These are phyloP conservation scores for Beauveria australis DNA, from an alignment of 2,329 filamentous ascomycete species.

Conservation along the genomic window DNA sequence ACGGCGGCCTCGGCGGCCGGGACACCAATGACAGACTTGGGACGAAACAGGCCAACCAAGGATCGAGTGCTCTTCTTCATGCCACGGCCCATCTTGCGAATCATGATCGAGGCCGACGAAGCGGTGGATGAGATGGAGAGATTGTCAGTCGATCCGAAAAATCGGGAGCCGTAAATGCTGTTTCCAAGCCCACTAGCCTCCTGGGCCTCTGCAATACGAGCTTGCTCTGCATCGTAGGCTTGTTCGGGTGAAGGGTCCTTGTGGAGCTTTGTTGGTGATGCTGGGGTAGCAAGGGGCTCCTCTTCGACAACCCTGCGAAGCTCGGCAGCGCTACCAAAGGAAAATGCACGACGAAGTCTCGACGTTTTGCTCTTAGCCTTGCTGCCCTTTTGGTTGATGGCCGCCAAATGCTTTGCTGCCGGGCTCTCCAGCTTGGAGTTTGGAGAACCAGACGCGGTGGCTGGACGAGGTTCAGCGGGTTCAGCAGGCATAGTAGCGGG, in stretches of 20 bases:
- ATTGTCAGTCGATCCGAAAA: conserved; percentile 93
- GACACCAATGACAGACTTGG: conserved; percentile 81
- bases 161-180: conserved; percentile 83
- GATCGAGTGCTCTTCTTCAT: conserved; percentile 91
- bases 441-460: conserved; percentile 24
- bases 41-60: conserved; percentile 86
- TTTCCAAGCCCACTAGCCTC: conserved; percentile 87
- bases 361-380: conserved; percentile 79
- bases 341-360: conserved; percentile 82
- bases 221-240: conserved; percentile 78
- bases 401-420: conserved; percentile 75
- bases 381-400: conserved; percentile 74
- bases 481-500: conserved; percentile 56
- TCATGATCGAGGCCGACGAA: conserved; percentile 85
- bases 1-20: conserved; percentile 60
- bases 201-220: conserved; percentile 82
- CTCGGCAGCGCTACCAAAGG: conserved; percentile 91
- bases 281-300: conserved; percentile 25
- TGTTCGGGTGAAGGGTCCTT: conserved; percentile 56
- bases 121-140: conserved; percentile 84
- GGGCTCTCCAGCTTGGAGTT: conserved; percentile 47
- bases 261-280: conserved; percentile 47
- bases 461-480: conserved; percentile 33
- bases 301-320: conserved; percentile 68
- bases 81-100: conserved; percentile 98